phyloP scores from a whole-genome alignment of 2,329 filamentous ascomycete species.

The Fusarium sp. region DNA sequence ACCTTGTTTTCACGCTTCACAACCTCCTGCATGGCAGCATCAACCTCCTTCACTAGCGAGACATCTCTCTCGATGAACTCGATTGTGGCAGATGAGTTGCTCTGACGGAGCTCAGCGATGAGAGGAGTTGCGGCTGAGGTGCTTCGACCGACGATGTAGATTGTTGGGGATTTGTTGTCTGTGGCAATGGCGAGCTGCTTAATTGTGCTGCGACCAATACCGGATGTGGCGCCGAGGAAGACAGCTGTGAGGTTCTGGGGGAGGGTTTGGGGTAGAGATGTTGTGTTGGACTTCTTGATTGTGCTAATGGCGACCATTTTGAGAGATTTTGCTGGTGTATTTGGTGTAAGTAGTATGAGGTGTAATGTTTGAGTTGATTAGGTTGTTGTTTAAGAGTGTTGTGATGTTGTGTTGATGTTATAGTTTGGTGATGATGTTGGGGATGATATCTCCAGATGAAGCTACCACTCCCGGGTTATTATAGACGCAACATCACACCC shows the following conservation, averaged over 20 bases:
- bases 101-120: constrained; percentile 55
- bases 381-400: not conserved
- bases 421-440: not conserved
- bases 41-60: constrained; percentile 64
- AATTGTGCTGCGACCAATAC: constrained; percentile 33
- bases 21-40: constrained; percentile 58
- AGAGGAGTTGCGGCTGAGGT: constrained; percentile 53
- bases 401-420: not conserved
- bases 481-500: not conserved
- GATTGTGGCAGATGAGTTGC: constrained; percentile 59
- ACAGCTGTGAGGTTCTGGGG: constrained; percentile 21
- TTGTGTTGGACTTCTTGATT: constrained; percentile 29
- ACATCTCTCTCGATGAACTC: constrained; percentile 64
- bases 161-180: constrained; percentile 22
- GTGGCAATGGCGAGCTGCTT: constrained; percentile 25
- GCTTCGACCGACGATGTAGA: constrained; percentile 62
- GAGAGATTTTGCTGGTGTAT: no score
- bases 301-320: constrained; percentile 30
- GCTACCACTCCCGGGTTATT: constrained; percentile 7
- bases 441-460: not conserved
- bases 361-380: not conserved
- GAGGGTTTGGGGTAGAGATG: not conserved
- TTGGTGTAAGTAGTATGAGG: not conserved
- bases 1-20: constrained; percentile 56
- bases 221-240: constrained; percentile 38